These are phyloP conservation scores for Podosphaera xanthii DNA, from an alignment of 2,329 filamentous ascomycete species.

Conservation along the genomic window DNA sequence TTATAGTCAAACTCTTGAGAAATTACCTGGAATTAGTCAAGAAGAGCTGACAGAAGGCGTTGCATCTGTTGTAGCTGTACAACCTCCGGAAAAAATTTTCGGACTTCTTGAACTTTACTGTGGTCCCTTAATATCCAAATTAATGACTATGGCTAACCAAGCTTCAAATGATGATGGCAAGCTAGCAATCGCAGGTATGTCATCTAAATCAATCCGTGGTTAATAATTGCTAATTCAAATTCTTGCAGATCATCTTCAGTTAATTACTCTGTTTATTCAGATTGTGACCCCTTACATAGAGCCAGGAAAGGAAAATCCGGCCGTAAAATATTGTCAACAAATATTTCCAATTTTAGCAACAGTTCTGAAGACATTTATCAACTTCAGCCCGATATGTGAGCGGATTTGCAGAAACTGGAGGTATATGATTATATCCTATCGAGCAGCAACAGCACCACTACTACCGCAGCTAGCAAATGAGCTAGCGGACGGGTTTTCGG, in stretches of 20 bases:
- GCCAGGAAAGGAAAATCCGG: slow-evolving; percentile 55
- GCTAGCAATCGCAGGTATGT: slow-evolving; percentile 58
- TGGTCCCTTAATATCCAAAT: slow-evolving; percentile 63
- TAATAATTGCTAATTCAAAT: slow-evolving; percentile 1
- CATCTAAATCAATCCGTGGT: background rate
- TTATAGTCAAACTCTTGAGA: slow-evolving; percentile 74
- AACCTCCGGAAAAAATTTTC: slow-evolving; percentile 61
- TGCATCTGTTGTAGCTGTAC: slow-evolving; percentile 70
- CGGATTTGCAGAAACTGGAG: slow-evolving; percentile 88
- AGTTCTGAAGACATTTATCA: slow-evolving; percentile 69
- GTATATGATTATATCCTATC: slow-evolving; percentile 89
- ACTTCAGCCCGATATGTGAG: slow-evolving; percentile 75
- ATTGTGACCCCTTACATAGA: slow-evolving; percentile 51
- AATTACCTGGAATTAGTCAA: slow-evolving; percentile 64
- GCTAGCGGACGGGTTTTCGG: slow-evolving; percentile 62
- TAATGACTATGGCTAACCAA: slow-evolving; percentile 71
- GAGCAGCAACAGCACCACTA: slow-evolving; percentile 67
- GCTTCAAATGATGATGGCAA: slow-evolving; percentile 68
- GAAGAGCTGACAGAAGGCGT: slow-evolving; percentile 95
- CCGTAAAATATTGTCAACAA: slow-evolving; percentile 89
- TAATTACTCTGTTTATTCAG: slow-evolving; percentile 80
- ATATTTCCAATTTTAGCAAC: slow-evolving; percentile 72
- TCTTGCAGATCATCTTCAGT: slow-evolving; percentile 54
- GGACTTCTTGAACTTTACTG: slow-evolving; percentile 77
- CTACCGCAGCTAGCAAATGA: slow-evolving; percentile 72